Evolutionary conservation across 192 early-diverging fungal species (phyloP).

Genomic region (Oehlia diaphana): DNA sequence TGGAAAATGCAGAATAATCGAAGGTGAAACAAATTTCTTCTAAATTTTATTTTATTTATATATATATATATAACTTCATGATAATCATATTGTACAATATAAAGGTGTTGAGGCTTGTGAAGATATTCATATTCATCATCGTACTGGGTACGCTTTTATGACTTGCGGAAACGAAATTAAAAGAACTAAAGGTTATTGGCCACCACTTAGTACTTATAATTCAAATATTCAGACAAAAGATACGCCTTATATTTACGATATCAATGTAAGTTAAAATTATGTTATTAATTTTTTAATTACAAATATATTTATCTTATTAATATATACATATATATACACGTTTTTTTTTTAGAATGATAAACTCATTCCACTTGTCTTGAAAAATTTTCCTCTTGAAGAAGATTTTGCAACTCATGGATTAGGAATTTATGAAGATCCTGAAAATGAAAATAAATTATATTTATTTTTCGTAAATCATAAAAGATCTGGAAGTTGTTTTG

Average conservation of each 20-base stretch:
- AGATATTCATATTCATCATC: slow-evolving; percentile 55
- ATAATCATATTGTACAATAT: too few relatives aligned
- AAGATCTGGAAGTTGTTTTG: slow-evolving; percentile 50
- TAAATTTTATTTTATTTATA: neutral
- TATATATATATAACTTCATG: neutral
- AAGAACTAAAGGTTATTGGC: slow-evolving; percentile 46
- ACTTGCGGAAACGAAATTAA: slow-evolving; percentile 52
- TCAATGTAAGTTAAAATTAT: slow-evolving; percentile 43
- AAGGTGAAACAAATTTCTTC: neutral
- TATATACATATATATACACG: too few relatives aligned
- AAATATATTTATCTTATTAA: neutral
- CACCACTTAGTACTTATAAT: slow-evolving; percentile 29
- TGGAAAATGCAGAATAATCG: neutral
- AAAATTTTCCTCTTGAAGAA: slow-evolving; percentile 32
- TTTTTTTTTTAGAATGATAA: slow-evolving; percentile 41
- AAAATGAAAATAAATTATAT: slow-evolving; percentile 39
- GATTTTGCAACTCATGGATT: slow-evolving; percentile 54
- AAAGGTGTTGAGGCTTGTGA: slow-evolving; percentile 54
- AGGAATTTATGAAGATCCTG: slow-evolving; percentile 50
- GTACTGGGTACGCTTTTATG: slow-evolving; percentile 53
- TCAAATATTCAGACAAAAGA: slow-evolving; percentile 33
- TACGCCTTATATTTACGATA: slow-evolving; percentile 51
- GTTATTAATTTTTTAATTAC: slow-evolving; percentile 27
- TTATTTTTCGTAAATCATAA: slow-evolving; percentile 64
- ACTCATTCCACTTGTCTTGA: slow-evolving; percentile 39